Conservation (phyloP, 345 rosid genomes). For the Excoecaria cochinchinensis region DNA sequence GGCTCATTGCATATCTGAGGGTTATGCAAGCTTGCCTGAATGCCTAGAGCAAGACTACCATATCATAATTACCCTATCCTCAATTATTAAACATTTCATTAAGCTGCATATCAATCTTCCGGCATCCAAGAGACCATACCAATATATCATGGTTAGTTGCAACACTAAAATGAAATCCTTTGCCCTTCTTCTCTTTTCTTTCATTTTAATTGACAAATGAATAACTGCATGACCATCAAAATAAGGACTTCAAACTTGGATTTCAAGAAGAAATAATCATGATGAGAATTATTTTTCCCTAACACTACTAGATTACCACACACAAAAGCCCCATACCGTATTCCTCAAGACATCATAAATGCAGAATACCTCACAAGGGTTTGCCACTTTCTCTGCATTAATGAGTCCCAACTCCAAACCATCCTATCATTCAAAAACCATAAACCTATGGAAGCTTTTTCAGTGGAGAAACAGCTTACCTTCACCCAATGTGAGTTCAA, state of each 20-base stretch:
- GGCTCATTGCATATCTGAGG: background rate
- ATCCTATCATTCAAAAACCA: conserved; percentile 1
- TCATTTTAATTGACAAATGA: too few relatives aligned
- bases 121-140: background rate
- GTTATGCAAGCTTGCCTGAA: background rate
- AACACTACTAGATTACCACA: background rate
- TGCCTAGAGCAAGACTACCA: background rate
- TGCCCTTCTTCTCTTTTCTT: too few relatives aligned
- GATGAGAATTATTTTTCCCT: background rate
- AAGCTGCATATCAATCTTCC: background rate
- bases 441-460: background rate
- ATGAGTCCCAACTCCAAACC: conserved; percentile 1
- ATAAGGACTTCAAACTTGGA: background rate
- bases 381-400: background rate
- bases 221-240: background rate
- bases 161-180: background rate
- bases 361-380: background rate
- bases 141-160: background rate
- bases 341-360: background rate
- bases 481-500: conserved; percentile 56
- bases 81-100: background rate
- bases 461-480: conserved; percentile 43
- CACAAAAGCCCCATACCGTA: background rate
- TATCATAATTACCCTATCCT: background rate
- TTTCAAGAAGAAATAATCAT: background rate